Base-by-base conservation (phyloP, 139 green algal species). In the Helicosporidium sp. region DNA sequence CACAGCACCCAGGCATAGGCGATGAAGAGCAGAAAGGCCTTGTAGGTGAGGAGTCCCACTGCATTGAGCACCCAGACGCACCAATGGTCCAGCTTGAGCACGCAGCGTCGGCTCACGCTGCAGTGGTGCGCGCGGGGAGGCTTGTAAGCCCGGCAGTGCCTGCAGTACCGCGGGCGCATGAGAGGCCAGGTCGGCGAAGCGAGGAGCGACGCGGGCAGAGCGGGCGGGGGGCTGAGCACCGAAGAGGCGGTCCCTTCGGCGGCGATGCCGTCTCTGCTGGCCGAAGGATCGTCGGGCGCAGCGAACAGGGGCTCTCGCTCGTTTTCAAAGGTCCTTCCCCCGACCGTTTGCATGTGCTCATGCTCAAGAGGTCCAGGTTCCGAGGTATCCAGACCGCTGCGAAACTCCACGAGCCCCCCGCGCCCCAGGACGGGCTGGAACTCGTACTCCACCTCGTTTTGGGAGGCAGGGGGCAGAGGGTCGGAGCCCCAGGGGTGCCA, bases 21-120 rank as follows among this genome's bases (percentile, higher is more conserved):
- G 16, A 96, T 55, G 59, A 96, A 96, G 7, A 92, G 70, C 20
- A 94, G 56, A 62, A 96, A 96, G 49, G 64, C 65, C 69, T 96
- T 96, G 72, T 95, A 94, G 62, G 95, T 96, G 20, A 83, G 55
- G 35, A 91, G 63, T 6, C 86, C 86, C 5, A 96, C 82, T 37
- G 71, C 88, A 64, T 94, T 94, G 27, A 84, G 64, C 8, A 96
- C 72, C 84, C 76, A 83, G 40, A 75, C 55, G 46, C 46, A 42
- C 41, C 77, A 84, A 53, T 84, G 76, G 60, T 84, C 83, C 83
- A 96, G 93, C 46, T 75, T 77, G 8, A 96, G 74, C 22, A 96
- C 76, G 66, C 87, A 96, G 8, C 62, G 59, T 36, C 77, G 73
- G 19, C 62, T 77, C 34, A 93, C 72, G 53, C 64, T 83, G 74